These are phyloP conservation scores for Cyclotella choctawhatcheeana DNA, from an alignment of 108 stramenopile species.

Conservation along the genomic window DNA sequence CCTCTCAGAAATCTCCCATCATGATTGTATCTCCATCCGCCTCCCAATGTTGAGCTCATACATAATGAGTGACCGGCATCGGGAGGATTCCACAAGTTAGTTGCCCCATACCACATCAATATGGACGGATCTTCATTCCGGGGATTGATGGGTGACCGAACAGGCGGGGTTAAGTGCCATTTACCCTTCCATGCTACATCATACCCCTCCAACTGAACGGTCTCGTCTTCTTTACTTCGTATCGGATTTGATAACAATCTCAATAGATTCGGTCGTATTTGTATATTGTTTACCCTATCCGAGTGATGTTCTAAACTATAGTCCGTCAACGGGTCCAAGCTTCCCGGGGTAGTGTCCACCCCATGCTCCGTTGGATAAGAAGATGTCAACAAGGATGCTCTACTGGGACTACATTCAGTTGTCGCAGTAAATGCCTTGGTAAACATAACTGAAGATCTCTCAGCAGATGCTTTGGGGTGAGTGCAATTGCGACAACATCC, in stretches of 20 bases:
- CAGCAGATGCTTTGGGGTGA: neutral
- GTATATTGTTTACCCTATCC: neutral
- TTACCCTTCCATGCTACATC: conserved; percentile 65
- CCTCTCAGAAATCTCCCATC: conserved; percentile 60
- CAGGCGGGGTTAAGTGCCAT: conserved; percentile 54
- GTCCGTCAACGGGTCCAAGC: conserved; percentile 34
- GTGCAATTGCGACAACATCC: conserved; percentile 27
- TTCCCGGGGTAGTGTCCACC: conserved; percentile 29
- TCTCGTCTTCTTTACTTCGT: too few relatives aligned
- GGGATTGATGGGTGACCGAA: neutral
- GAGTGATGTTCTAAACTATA: neutral
- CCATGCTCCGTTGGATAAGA: conserved; percentile 50
- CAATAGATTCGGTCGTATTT: conserved; percentile 28
- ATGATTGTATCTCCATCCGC: conserved; percentile 57
- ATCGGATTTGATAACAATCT: conserved; percentile 17
- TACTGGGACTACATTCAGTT: conserved; percentile 41
- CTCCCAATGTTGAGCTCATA: conserved; percentile 53
- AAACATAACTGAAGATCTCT: conserved; percentile 43
- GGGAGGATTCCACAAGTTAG: conserved; percentile 59
- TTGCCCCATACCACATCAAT: conserved; percentile 40
- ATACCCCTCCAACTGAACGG: conserved; percentile 44
- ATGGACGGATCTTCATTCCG: conserved; percentile 7
- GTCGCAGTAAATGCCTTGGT: conserved; percentile 41
- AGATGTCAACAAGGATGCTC: conserved; percentile 42
- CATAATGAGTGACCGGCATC: conserved; percentile 67